Evolutionary conservation across 2,329 filamentous ascomycete genomes (phyloP), one percentile per base, ranked within the genome.

Genomic region (Exophiala mesophila): DNA sequence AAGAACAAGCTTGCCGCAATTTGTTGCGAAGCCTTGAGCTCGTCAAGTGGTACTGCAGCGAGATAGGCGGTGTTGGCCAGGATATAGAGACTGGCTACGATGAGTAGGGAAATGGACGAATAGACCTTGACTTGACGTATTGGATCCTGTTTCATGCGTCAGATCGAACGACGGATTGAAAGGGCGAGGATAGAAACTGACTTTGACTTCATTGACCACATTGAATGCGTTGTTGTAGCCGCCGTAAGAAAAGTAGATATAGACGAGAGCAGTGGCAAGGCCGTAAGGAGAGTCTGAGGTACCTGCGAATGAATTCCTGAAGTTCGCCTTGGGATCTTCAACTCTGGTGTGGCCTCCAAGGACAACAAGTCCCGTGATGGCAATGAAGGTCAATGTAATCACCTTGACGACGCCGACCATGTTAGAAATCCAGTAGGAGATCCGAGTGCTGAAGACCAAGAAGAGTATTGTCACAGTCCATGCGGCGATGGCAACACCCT

Each of bases 401-500:
- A 84, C 57, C 54, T 85, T 84, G 23, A 83, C 53, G 2, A 67
- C 57, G 0, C 78, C 77, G 26, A 83, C 70, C 4, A 65, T 58
- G 50, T 83, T 80, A 10, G 72, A 70, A 0, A 76, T 56, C 55
- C 69, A 69, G 2, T 79, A 69, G 0, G 77, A 78, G 50, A 70
- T 76, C 41, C 71, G 74, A 38, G 78, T 83, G 44, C 77, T 72
- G 6, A 72, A 70, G 3, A 75, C 56, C 4, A 73, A 60, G 17
- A 68, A 69, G 7, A 47, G 28, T 1, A 73, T 66, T 3, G 78
- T 77, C 0, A 80, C 55, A 0, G 76, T 80, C 52, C 82, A 84
- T 0, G 70, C 74, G 1, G 76, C 80, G 16, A 84, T 63, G 0
- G 82, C 82, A 3, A 84, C 73, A 1, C 80, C 82, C 55, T 84